A percentile compares a stretch with the other conserved stretches of the same genome.
Conservation (phyloP, 2,329 filamentous ascomycete genomes). For the Atkinsonella texensis region DNA sequence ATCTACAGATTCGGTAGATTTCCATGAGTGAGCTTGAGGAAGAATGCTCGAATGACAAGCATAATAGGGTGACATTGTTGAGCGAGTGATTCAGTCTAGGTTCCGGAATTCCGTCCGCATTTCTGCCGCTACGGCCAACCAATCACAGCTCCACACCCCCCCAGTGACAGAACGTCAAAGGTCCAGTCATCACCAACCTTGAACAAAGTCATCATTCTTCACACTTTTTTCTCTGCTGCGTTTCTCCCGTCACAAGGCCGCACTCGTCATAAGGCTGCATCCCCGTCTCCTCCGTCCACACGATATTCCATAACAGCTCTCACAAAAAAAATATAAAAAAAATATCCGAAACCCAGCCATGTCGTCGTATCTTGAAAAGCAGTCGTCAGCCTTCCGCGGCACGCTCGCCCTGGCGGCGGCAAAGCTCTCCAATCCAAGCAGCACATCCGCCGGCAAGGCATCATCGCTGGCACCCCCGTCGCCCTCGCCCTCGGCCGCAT, state of each 20-base stretch:
- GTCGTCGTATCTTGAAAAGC: conserved; percentile 53
- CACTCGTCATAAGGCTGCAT: background rate
- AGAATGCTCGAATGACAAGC: too few species aligned
- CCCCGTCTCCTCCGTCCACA: background rate
- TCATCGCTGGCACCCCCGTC: conserved; percentile 43
- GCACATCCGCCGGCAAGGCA: conserved; percentile 27
- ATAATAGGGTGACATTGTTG: background rate
- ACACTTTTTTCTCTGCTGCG: background rate
- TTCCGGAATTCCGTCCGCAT: background rate
- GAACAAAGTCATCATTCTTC: background rate
- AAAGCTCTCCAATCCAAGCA: conserved; percentile 45
- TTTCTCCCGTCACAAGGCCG: background rate
- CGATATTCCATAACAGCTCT: background rate
- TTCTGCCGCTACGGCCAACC: background rate
- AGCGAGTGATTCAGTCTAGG: background rate
- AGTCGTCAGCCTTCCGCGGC: conserved; percentile 50
- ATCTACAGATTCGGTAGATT: too few species aligned
- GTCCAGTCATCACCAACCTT: background rate
- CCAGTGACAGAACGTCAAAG: background rate
- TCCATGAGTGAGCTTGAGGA: too few species aligned
- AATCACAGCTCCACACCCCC: background rate
- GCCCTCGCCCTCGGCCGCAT: conserved; percentile 46
- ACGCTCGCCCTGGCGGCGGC: conserved; percentile 50
- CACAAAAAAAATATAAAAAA: background rate
- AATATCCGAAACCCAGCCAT: conserved; percentile 26